phyloP scores from a whole-genome alignment of 768 basidiomycete genomes.

The Boletus insuetus region DNA sequence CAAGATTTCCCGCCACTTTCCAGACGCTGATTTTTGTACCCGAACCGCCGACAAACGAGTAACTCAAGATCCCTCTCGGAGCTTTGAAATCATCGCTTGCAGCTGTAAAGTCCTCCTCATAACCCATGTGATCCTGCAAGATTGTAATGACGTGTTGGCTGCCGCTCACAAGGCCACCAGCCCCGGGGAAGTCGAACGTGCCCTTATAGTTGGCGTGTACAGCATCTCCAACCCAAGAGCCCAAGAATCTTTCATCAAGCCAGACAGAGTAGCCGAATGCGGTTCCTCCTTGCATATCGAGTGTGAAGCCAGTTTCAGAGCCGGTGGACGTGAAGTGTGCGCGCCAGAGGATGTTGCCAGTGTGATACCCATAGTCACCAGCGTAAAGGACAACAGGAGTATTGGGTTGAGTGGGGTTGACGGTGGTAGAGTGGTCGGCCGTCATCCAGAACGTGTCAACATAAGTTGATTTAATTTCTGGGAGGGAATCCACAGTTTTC shows the following conservation, averaged over 20 bases:
- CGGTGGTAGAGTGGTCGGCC: conserved; percentile 40
- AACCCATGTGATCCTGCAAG: conserved; percentile 54
- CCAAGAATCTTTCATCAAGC: conserved; percentile 46
- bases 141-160: conserved; percentile 46
- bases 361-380: conserved; percentile 51
- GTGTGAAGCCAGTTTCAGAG: conserved; percentile 41
- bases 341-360: conserved; percentile 51
- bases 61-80: conserved; percentile 48
- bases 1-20: conserved; percentile 52
- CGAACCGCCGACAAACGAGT: conserved; percentile 42
- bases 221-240: conserved; percentile 34
- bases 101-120: conserved; percentile 43
- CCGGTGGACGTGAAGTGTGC: conserved; percentile 49
- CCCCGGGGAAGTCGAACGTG: conserved; percentile 13
- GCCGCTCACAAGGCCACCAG: conserved; percentile 13
- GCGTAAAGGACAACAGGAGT: conserved; percentile 46
- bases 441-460: conserved; percentile 44
- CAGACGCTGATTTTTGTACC: conserved; percentile 38
- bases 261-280: conserved; percentile 52
- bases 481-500: conserved; percentile 25
- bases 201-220: conserved; percentile 10
- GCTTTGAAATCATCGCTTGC: conserved; percentile 46
- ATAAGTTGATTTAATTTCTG: conserved; percentile 40
- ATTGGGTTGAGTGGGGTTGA: conserved; percentile 37
- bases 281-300: conserved; percentile 41